Evolutionary conservation across 1,139 yeast species (phyloP), one percentile per base, ranked within the genome.

Genomic region (Neolecta irregularis): DNA sequence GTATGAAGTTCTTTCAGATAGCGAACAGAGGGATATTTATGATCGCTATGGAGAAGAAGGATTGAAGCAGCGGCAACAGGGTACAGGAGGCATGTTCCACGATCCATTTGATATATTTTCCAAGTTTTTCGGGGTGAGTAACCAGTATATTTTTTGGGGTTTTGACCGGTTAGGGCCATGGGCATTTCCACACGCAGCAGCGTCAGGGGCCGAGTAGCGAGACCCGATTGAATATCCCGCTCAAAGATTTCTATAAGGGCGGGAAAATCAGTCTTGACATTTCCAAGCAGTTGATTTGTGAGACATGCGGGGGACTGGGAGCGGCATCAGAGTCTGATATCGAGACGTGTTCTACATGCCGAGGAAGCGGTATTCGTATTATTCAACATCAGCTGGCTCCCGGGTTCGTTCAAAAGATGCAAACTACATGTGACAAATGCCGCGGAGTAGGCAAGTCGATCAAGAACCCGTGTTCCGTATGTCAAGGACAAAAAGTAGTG

Each of bases 31-130:
- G 41, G 52, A 63, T 28, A 66, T 71, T 24, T 88, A 76, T 52
- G 96, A 88, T 54, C 62, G 64, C 36, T 80, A 62, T 50, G 98
- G 98, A 23, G 79, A 74, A 44, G 93, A 88, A 23, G 91, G 85
- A 2, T 63, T 85, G 37, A 56, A 58, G 37, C 46, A 44, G 19
- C 46, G 43, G 18, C 40, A 36, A 65, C 66, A 43, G 54, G 66
- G 64, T 2, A 57, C 67, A 54, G 33, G 62, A 61, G 41, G 54
- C 48, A 20, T 49, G 49, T 44, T 28, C 26, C 50, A 48, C 19
- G 73, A 71, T 47, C 75, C 79, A 31, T 75, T 79, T 53, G 91
- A 77, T 48, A 63, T 78, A 53, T 77, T 80, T 55, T 66, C 70
- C 36, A 74, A 76, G 46, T 79, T 80, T 60, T 78, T 78, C 51